A percentile compares a stretch with the other conserved stretches of the same genome.
Evolutionary conservation across 2,329 filamentous ascomycete genomes (phyloP).

Genomic region (Colletotrichum sojae): DNA sequence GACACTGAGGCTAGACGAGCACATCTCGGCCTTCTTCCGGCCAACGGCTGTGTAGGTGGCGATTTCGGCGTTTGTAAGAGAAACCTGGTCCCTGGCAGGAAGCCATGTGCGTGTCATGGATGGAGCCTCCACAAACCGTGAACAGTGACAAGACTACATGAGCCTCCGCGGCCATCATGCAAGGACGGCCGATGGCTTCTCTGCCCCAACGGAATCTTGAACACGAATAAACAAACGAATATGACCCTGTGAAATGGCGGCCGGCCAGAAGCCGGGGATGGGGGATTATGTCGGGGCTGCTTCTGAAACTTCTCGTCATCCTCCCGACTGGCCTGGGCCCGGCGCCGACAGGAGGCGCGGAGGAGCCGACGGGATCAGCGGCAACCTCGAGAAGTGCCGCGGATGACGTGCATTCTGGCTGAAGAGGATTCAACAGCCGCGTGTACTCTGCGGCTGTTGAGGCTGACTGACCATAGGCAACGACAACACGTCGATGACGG

Average conservation of each 20-base stretch:
- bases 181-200: neutral
- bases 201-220: constrained; percentile 3
- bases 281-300: neutral
- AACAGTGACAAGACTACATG: neutral
- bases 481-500: no score
- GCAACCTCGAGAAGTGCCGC: constrained; percentile 1
- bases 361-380: neutral
- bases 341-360: neutral
- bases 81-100: constrained; percentile 6
- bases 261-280: neutral
- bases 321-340: constrained; percentile 3
- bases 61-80: neutral
- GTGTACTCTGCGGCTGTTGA: no score
- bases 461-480: no score
- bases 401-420: neutral
- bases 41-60: neutral
- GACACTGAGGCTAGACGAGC: neutral
- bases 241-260: no score
- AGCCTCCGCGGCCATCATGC: neutral
- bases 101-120: neutral
- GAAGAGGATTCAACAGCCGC: neutral
- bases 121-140: neutral
- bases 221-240: neutral
- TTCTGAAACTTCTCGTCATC: constrained; percentile 4
- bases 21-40: neutral